Evolutionary conservation across 225 moss, liverwort and hornwort genomes (phyloP), one percentile per base, ranked within the genome.

Genomic region (Antitrichia curtipendula): DNA sequence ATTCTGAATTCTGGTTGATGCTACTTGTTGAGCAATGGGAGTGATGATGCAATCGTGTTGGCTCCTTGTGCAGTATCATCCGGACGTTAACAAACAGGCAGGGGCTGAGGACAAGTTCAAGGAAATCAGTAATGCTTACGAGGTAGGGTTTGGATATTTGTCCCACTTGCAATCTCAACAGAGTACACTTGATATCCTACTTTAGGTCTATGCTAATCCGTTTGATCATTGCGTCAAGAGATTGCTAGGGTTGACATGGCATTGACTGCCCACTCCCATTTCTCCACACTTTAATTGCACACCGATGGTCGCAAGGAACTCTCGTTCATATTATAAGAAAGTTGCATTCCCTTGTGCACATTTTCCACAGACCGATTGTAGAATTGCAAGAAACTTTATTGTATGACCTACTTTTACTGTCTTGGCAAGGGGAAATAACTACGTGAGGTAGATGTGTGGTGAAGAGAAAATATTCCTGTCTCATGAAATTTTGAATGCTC

Each of bases 61-160:
- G 65, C 78, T 90, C 8, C 82, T 86, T 89, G 78, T 87, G 91
- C 94, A 98, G 98, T 99, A 90, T 81, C 98, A 99, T 91, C 98
- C 98, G 63, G 98, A 99, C 74, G 97, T 99, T 41, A 99, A 99
- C 92, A 99, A 97, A 90, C 94, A 96, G 91, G 87, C 96, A 84
- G 98, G 98, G 84, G 96, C 98, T 41, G 98, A 99, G 88, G 97
- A 99, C 1, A 99, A 96, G 78, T 99, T 99, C 86, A 99, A 99
- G 90, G 98, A 99, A 87, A 98, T 98, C 85, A 98, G 98, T 90
- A 98, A 92, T 90, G 98, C 98, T 43, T 98, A 98, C 63, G 98
- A 98, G 98, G 98, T 98, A 93, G 69, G 80, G 72, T 81, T 90
- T 62, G 24, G 59, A 78, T 36, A 59, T n/a, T 50, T 53, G 38